Evolutionary conservation across 2,329 filamentous ascomycete genomes (phyloP).

Genomic region (Sporothrix curviconia): DNA sequence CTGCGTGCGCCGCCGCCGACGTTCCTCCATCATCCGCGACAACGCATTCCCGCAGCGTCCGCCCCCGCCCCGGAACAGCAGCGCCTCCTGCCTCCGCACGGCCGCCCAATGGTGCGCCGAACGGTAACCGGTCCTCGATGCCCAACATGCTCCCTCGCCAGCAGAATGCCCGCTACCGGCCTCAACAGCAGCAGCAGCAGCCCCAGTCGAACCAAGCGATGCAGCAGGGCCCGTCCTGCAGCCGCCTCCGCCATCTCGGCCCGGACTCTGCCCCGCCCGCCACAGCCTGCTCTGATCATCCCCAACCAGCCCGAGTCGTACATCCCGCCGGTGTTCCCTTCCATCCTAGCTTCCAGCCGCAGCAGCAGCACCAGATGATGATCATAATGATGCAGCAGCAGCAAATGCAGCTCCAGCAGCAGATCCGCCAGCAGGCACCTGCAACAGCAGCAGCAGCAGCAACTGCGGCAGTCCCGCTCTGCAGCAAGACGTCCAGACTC

Average conservation of each 20-base stretch:
- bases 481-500: not conserved
- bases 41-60: slow-evolving; percentile 12
- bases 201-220: not conserved
- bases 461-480: not conserved
- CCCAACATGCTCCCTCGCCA: not conserved
- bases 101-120: not conserved
- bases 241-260: slow-evolving; percentile 6
- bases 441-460: slow-evolving; percentile 4
- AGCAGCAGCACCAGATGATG: slow-evolving; percentile 13
- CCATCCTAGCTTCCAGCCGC: not conserved
- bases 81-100: slow-evolving; percentile 6
- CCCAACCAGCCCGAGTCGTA: slow-evolving; percentile 7
- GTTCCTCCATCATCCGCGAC: not conserved
- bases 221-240: slow-evolving; percentile 8
- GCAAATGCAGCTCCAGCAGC: slow-evolving; percentile 11
- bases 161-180: slow-evolving; percentile 2
- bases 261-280: slow-evolving; percentile 13
- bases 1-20: not conserved
- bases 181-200: not conserved
- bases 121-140: not conserved
- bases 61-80: slow-evolving; percentile 16
- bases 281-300: slow-evolving; percentile 13
- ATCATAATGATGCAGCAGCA: slow-evolving; percentile 12
- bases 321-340: not conserved
- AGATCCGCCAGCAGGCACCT: slow-evolving; percentile 1